Percentiles rank a stretch among this genome's conserved stretches.
Evolutionary conservation across 2,329 filamentous ascomycete species (phyloP).

Genomic region (Claviceps sp.): DNA sequence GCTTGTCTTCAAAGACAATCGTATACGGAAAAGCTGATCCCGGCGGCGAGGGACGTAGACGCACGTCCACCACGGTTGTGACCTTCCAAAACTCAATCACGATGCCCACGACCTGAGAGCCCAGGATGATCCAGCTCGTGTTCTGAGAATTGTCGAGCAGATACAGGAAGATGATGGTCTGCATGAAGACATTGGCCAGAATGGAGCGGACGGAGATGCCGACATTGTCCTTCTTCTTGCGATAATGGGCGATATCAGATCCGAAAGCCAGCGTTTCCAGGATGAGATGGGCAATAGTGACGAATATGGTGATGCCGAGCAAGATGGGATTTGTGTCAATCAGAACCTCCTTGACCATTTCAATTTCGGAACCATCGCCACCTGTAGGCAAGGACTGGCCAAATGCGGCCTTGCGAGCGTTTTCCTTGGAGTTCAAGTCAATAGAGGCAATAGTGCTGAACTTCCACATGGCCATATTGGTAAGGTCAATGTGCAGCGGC

Average conservation of each 20-base stretch:
- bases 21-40: conserved; percentile 66
- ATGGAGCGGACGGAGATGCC: conserved; percentile 95
- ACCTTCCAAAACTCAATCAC: conserved; percentile 76
- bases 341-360: conserved; percentile 93
- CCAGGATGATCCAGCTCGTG: conserved; percentile 98
- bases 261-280: conserved; percentile 96
- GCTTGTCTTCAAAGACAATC: conserved; percentile 87
- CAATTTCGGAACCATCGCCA: conserved; percentile 85
- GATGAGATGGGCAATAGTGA: conserved; percentile 81
- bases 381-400: conserved; percentile 60
- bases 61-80: conserved; percentile 86
- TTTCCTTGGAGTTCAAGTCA: conserved; percentile 78
- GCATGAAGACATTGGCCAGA: conserved; percentile 96
- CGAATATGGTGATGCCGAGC: conserved; percentile 68
- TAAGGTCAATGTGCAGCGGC: conserved; percentile 71
- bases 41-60: conserved; percentile 54
- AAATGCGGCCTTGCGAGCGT: conserved; percentile 62
- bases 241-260: conserved; percentile 93
- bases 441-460: conserved; percentile 75
- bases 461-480: conserved; percentile 78
- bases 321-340: conserved; percentile 90
- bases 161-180: conserved; percentile 88
- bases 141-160: conserved; percentile 94
- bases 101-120: conserved; percentile 75
- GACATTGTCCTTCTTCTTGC: conserved; percentile 99